A percentile compares a stretch with the other conserved stretches of the same genome.
Evolutionary conservation across 208 protist genomes (phyloP).

Genomic region (Trichomonas gallinae): DNA sequence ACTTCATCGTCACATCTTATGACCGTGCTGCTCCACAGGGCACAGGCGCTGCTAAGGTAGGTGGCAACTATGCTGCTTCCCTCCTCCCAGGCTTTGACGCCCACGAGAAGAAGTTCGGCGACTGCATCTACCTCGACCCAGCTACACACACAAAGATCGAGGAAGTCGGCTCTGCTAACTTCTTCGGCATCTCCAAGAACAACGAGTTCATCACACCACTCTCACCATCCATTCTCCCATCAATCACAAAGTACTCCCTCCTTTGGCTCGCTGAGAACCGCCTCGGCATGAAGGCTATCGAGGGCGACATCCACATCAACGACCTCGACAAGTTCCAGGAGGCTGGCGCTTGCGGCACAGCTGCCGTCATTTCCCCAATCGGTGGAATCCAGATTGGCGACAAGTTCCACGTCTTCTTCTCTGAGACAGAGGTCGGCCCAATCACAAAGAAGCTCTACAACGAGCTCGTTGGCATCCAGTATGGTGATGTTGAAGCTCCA

Average conservation of each 20-base stretch:
- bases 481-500: conserved; percentile 28
- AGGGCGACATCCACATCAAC: conserved; percentile 56
- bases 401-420: conserved; percentile 26
- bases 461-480: conserved; percentile 29
- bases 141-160: conserved; percentile 61
- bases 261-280: conserved; percentile 58
- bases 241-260: conserved; percentile 82
- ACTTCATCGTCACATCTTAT: conserved; percentile 65
- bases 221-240: conserved; percentile 70
- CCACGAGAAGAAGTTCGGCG: conserved; percentile 58
- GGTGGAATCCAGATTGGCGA: conserved; percentile 26
- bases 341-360: conserved; percentile 30
- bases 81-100: conserved; percentile 65
- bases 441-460: conserved; percentile 30
- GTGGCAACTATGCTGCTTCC: conserved; percentile 54
- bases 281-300: conserved; percentile 65
- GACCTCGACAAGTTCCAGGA: conserved; percentile 57
- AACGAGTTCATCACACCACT: conserved; percentile 76
- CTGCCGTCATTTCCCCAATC: conserved; percentile 30
- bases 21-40: conserved; percentile 81
- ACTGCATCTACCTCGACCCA: conserved; percentile 28
- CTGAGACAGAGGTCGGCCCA: conserved; percentile 9
- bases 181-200: conserved; percentile 60
- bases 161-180: conserved; percentile 60
- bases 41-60: conserved; percentile 68